Evolutionary conservation across 495 filamentous ascomycete species (phyloP).

Genomic region (Xylaria cubensis): DNA sequence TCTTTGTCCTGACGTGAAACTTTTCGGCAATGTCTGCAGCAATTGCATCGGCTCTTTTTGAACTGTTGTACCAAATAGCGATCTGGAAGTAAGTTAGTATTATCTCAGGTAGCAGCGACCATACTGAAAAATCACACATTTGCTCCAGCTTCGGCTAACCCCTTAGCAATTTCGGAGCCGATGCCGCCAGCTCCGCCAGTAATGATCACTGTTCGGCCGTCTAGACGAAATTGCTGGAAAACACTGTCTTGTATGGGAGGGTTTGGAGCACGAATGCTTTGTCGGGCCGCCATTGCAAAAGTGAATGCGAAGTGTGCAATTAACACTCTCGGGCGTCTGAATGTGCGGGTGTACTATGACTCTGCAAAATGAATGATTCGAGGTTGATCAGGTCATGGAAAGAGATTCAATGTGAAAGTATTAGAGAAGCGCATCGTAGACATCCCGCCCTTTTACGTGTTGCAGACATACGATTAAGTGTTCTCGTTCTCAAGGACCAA

Average conservation of each 20-base stretch:
- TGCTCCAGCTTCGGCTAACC: slow-evolving; percentile 75
- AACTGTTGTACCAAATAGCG: slow-evolving; percentile 50
- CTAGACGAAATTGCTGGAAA: slow-evolving; percentile 71
- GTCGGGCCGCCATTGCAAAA: neutral
- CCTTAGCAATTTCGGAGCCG: slow-evolving; percentile 75
- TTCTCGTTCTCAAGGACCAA: neutral
- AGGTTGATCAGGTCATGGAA: neutral
- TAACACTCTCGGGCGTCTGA: too few species aligned
- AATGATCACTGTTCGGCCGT: slow-evolving; percentile 75
- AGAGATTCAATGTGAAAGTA: neutral
- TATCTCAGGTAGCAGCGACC: slow-evolving; percentile 33
- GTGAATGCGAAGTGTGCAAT: neutral
- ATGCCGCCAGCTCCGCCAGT: slow-evolving; percentile 78
- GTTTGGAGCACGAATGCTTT: slow-evolving; percentile 19
- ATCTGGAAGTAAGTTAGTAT: slow-evolving; percentile 13
- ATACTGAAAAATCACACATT: slow-evolving; percentile 71
- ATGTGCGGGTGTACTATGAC: neutral
- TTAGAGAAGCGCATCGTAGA: neutral
- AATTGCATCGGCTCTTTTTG: slow-evolving; percentile 68
- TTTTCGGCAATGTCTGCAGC: slow-evolving; percentile 62
- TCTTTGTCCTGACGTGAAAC: slow-evolving; percentile 71
- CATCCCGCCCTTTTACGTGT: neutral
- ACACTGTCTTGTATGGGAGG: slow-evolving; percentile 49
- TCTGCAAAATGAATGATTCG: neutral
- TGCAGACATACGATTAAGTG: neutral